Evolutionary conservation across 306 rosid genomes (phyloP), one percentile per base, ranked within the genome.

Genomic region (Oemleria cerasiformis): DNA sequence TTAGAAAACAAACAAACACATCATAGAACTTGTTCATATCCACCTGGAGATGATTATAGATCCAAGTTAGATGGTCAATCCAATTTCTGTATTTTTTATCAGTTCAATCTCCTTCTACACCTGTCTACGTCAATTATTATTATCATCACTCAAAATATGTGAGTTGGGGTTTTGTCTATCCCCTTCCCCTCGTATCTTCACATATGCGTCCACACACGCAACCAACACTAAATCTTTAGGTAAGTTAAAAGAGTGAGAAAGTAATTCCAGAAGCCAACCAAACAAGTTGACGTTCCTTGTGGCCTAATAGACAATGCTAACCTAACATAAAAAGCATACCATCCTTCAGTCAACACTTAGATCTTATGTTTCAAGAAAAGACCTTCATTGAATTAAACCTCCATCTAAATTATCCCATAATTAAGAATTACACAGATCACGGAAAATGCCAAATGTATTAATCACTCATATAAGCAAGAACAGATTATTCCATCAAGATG

Each of bases 11-110:
- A 60, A 65, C n/a, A 68, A 38, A 54, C 38, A 36, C 41, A 11
- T 63, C 59, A 42, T 13, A 42, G 34, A 42, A 74, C 43, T n/a
- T 17, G 47, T 50, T 40, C 15, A 73, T 53, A 19, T 60, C 34
- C 47, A 30, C 4, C 7, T 30, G 36, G 36, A 30, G 3, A 30
- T 30, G 36, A 51, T 62, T 62, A 30, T 8, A 10, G 19, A 8
- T 4, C 48, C 47, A 39, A 38, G 15, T 40, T 39, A 8, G 38
- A 66, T 25, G 44, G 44, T 16, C 17, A 42, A 34, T 23, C 15
- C 23, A 3, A 34, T 67, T 47, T 15, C 61, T 21, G 15, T 44
- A 14, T 10, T 11, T 44, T 16, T 47, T 40, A 21, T 41, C 39
- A 47, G 45, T 66, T 47, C 15, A 66, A 50, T 36, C 43, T 25